phyloP scores from a whole-genome alignment of 805 yeast genomes.

The Priceomyces castillae region DNA sequence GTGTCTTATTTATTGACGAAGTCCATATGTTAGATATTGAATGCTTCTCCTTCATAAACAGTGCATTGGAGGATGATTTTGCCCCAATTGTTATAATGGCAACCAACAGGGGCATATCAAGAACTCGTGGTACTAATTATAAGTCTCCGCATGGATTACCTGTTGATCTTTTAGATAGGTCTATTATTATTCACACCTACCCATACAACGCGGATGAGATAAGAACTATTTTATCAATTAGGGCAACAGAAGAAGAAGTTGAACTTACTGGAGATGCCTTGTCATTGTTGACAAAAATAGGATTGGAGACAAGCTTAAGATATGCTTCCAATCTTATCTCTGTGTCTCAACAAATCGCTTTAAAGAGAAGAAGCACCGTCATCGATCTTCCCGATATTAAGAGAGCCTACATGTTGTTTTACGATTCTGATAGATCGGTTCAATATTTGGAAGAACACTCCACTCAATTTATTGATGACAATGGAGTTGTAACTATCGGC shows the following conservation, averaged over 20 bases:
- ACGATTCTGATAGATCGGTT: constrained; percentile 88
- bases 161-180: constrained; percentile 87
- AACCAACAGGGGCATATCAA: constrained; percentile 93
- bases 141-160: constrained; percentile 98
- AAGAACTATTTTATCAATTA: constrained; percentile 77
- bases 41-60: constrained; percentile 90
- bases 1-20: constrained; percentile 96
- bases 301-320: constrained; percentile 84
- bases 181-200: constrained; percentile 85
- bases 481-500: constrained; percentile 66
- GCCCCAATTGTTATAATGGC: constrained; percentile 99
- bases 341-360: constrained; percentile 83
- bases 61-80: constrained; percentile 94
- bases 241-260: constrained; percentile 93
- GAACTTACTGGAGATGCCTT: constrained; percentile 79
- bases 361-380: constrained; percentile 66
- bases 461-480: constrained; percentile 71
- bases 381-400: constrained; percentile 83
- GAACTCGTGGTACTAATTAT: constrained; percentile 89
- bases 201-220: constrained; percentile 80
- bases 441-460: constrained; percentile 72
- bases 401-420: constrained; percentile 79
- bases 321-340: constrained; percentile 90
- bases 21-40: constrained; percentile 98
- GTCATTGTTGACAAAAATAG: constrained; percentile 84